Evolutionary conservation across 805 yeast species (phyloP), one percentile per base, ranked within the genome.

Genomic region (Barnettozyma vustinii): DNA sequence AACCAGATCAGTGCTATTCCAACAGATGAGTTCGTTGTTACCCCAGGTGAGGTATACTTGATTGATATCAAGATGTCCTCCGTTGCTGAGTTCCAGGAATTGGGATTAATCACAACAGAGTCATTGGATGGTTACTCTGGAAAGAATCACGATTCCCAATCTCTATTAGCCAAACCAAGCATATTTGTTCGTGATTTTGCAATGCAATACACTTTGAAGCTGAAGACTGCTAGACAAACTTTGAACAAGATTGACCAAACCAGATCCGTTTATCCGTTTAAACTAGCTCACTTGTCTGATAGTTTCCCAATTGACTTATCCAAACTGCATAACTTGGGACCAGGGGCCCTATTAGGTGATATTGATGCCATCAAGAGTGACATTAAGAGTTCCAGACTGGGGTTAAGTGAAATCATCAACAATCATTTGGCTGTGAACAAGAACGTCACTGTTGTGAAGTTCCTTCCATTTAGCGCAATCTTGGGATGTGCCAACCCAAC

Each of bases 211-310:
- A 83, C 79, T 50, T 76, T 92, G 62, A 89, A 84, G 62, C 72
- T 92, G 58, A 83, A 78, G 63, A 74, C 87, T 21, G 76, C 96
- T 9, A 80, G 96, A 66, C 77, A 75, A 52, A 73, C 90, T 48
- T 73, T 91, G 56, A 73, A 80, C 32, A 77, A 77, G 52, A 79
- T 88, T 56, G 96, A 90, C 67, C 80, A 77, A 56, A 72, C 77
- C 43, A 74, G 79, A 57, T 87, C 96, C 25, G 98, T 94, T 32
- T 92, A 80, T 67, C 98, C 99, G 49, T 88, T 92, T 75, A 92
- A 89, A 68, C 75, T 91, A 56, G 75, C 89, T 36, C 84, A 87
- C 68, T 70, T 87, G 42, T 76, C 88, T 15, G 72, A 74, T 21
- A 59, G 67, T 37, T 84, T 83, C 76, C 91, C 91, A 48, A 66